Evolutionary conservation across 495 filamentous ascomycete genomes (phyloP).

Genomic region (Hypoxylon cercidicola): DNA sequence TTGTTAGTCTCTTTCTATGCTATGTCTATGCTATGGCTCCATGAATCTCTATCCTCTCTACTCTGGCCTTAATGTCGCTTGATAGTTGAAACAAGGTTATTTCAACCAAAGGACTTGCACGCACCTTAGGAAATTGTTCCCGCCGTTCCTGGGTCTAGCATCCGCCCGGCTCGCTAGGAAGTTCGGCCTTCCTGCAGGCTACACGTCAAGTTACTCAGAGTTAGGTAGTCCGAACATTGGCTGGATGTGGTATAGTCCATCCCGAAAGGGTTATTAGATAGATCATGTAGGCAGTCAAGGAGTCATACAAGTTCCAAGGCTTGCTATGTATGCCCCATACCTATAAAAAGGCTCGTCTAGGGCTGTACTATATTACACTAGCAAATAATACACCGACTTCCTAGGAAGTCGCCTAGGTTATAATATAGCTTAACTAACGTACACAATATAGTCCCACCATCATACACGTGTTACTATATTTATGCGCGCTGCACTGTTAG

Average conservation of each 20-base stretch:
- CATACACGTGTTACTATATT: background rate
- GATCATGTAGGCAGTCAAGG: too few species aligned
- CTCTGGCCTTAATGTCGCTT: background rate
- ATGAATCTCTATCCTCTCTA: background rate
- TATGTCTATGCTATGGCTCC: background rate
- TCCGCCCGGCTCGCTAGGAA: constrained; percentile 12
- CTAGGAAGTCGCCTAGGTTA: too few species aligned
- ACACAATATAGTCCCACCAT: background rate
- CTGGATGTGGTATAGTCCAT: too few species aligned
- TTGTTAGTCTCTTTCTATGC: background rate
- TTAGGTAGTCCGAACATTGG: constrained; percentile 1
- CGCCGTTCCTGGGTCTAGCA: constrained; percentile 18
- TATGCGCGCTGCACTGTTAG: background rate
- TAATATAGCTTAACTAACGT: too few species aligned
- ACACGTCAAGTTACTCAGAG: too few species aligned
- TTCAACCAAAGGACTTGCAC: constrained; percentile 32
- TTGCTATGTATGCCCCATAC: too few species aligned
- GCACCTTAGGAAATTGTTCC: constrained; percentile 17
- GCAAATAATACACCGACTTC: too few species aligned
- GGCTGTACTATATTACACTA: too few species aligned
- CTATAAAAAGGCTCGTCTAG: too few species aligned
- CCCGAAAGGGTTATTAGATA: too few species aligned
- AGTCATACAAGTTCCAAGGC: too few species aligned
- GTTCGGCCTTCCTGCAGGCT: constrained; percentile 21
- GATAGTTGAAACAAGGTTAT: constrained; percentile 36